A percentile compares a stretch with the other conserved stretches of the same genome.
Evolutionary conservation across 495 filamentous ascomycete genomes (phyloP).

Genomic region (Tuber borchii): DNA sequence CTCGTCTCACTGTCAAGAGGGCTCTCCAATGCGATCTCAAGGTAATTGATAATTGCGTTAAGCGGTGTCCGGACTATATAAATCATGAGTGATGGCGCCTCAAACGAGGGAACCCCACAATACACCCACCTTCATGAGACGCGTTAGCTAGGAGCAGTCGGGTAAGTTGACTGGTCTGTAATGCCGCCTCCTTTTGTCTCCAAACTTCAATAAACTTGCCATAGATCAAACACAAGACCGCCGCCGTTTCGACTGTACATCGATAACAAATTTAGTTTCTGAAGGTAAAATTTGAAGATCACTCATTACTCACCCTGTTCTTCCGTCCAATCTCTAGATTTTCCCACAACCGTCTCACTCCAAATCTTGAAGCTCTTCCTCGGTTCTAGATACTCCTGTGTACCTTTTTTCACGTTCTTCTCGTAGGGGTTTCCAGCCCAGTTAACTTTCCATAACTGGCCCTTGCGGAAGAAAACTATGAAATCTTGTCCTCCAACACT

Average conservation of each 20-base stretch:
- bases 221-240: constrained; percentile 83
- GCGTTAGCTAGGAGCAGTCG: constrained; percentile 79
- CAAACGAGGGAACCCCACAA: neutral
- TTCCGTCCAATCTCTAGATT: constrained; percentile 68
- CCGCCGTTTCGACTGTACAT: constrained; percentile 65
- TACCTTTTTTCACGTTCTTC: constrained; percentile 62
- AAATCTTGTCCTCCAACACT: constrained; percentile 73
- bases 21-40: constrained; percentile 89
- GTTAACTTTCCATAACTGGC: constrained; percentile 50
- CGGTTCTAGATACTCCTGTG: constrained; percentile 64
- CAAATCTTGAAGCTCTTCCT: constrained; percentile 70
- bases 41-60: constrained; percentile 93
- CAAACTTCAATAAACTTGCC: constrained; percentile 78
- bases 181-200: constrained; percentile 80
- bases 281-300: neutral
- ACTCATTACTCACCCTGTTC: constrained; percentile 47
- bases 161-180: constrained; percentile 77
- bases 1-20: constrained; percentile 73
- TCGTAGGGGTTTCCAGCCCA: constrained; percentile 96
- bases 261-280: constrained; percentile 1
- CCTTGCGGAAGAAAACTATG: constrained; percentile 83
- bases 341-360: constrained; percentile 68
- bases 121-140: constrained; percentile 60
- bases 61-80: constrained; percentile 71
- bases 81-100: neutral